These are phyloP conservation scores for Lachancea mirantina DNA, from an alignment of 805 yeast species.

Conservation along the genomic window DNA sequence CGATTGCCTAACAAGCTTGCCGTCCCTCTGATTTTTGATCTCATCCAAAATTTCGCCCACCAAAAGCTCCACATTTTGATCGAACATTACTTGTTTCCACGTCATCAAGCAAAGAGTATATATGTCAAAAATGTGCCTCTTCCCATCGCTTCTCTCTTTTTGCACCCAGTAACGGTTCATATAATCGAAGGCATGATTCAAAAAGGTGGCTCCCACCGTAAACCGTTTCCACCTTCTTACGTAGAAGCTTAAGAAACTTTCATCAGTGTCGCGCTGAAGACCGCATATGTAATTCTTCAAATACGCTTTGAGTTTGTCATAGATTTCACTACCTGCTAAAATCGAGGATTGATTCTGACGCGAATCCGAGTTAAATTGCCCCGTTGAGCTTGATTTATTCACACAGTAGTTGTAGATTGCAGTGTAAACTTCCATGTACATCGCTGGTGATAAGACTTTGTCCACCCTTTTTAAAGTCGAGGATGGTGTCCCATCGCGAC, in stretches of 20 bases:
- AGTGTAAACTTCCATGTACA: conserved; percentile 87
- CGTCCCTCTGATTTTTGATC: conserved; percentile 72
- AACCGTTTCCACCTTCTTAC: conserved; percentile 84
- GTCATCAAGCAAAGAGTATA: conserved; percentile 78
- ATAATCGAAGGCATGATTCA: conserved; percentile 91
- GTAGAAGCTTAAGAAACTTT: conserved; percentile 71
- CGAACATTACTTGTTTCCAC: conserved; percentile 83
- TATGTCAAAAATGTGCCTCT: conserved; percentile 83
- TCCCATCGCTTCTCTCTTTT: conserved; percentile 90
- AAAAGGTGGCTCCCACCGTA: conserved; percentile 82
- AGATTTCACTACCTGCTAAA: conserved; percentile 86
- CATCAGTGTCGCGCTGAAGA: conserved; percentile 47
- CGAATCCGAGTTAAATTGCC: conserved; percentile 34
- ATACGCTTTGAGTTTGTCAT: conserved; percentile 61
- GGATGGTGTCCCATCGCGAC: conserved; percentile 38
- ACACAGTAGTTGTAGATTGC: conserved; percentile 92
- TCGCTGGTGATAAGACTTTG: conserved; percentile 56
- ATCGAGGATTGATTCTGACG: conserved; percentile 32
- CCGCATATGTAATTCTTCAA: conserved; percentile 51
- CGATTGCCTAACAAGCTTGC: conserved; percentile 61
- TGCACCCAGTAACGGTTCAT: conserved; percentile 97
- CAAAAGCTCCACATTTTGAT: conserved; percentile 50
- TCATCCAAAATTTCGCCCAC: conserved; percentile 67
- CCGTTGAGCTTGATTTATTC: conserved; percentile 52
- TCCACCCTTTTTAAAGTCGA: conserved; percentile 37